Evolutionary conservation across 1,284 basidiomycete species (phyloP).

Genomic region (Ustilago trichophora): DNA sequence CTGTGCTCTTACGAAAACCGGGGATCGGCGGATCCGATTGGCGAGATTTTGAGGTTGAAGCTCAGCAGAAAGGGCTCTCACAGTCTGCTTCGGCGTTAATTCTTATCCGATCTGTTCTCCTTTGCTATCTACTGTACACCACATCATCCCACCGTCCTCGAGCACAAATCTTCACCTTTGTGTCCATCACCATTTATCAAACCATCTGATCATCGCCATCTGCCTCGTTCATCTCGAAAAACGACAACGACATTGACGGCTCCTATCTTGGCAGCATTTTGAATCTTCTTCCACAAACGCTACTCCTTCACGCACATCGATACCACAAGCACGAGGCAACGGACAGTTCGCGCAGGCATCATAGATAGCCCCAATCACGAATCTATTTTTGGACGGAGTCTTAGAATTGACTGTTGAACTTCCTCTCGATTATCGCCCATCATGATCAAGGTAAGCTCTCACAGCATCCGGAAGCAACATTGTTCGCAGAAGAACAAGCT

Average conservation of each 20-base stretch:
- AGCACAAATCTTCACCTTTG: too few relatives aligned
- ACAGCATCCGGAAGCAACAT: too few relatives aligned
- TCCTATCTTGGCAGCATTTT: too few relatives aligned
- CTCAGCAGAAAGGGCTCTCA: conserved; percentile 7
- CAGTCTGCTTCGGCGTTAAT: conserved; percentile 12
- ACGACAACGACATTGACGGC: too few relatives aligned
- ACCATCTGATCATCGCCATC: too few relatives aligned
- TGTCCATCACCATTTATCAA: too few relatives aligned
- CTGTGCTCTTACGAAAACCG: conserved; percentile 6
- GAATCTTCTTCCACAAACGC: too few relatives aligned
- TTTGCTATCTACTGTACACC: neutral
- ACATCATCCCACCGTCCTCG: too few relatives aligned
- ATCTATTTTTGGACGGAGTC: too few relatives aligned
- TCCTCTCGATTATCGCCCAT: neutral
- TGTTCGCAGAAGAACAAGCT: neutral
- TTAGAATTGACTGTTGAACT: neutral
- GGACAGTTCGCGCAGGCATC: neutral
- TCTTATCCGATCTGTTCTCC: neutral
- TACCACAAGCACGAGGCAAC: neutral
- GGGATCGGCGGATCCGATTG: conserved; percentile 33
- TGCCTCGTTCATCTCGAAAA: too few relatives aligned
- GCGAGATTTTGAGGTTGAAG: conserved; percentile 5
- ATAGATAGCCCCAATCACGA: too few relatives aligned
- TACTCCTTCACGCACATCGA: too few relatives aligned
- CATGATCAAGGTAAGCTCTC: conserved; percentile 36